These are phyloP conservation scores for Mortierella sp. DNA, from an alignment of 371 early-diverging fungal species.

Conservation along the genomic window DNA sequence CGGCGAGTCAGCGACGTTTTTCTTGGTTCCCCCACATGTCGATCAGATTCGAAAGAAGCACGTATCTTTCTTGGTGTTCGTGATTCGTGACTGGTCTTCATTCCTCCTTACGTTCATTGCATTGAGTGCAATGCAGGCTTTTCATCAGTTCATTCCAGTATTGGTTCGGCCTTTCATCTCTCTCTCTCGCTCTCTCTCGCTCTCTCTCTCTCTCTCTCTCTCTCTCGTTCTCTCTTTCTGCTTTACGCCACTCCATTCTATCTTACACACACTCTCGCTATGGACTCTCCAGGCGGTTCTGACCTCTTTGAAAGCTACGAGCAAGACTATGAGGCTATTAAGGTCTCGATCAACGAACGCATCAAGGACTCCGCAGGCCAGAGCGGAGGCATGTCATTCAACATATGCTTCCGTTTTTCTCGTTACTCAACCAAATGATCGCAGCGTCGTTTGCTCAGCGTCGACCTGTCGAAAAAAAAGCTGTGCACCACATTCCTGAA, in stretches of 20 bases:
- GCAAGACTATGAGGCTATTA: slow-evolving; percentile 80
- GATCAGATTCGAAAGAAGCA: too few species aligned
- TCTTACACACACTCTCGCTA: slow-evolving; percentile 5
- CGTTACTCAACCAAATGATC: not conserved
- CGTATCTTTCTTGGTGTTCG: too few species aligned
- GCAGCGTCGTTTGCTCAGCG: too few species aligned
- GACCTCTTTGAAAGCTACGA: slow-evolving; percentile 91
- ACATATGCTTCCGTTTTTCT: not conserved
- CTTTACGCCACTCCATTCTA: not conserved
- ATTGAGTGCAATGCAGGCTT: too few species aligned
- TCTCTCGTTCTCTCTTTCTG: not conserved
- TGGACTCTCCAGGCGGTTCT: slow-evolving; percentile 62
- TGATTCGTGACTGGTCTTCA: too few species aligned
- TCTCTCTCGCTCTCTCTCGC: slow-evolving; percentile 6
- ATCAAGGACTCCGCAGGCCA: slow-evolving; percentile 68
- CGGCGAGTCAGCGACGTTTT: too few species aligned
- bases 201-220: not conserved
- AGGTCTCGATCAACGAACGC: slow-evolving; percentile 69
- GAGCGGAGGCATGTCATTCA: slow-evolving; percentile 61
- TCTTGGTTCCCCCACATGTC: too few species aligned
- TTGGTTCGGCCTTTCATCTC: not conserved
- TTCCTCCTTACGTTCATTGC: too few species aligned
- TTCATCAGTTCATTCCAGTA: too few species aligned
- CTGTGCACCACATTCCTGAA: too few species aligned
- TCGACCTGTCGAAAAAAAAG: not conserved